Evolutionary conservation across 2,329 filamentous ascomycete species (phyloP).

Genomic region (Xylariaceae sp.): DNA sequence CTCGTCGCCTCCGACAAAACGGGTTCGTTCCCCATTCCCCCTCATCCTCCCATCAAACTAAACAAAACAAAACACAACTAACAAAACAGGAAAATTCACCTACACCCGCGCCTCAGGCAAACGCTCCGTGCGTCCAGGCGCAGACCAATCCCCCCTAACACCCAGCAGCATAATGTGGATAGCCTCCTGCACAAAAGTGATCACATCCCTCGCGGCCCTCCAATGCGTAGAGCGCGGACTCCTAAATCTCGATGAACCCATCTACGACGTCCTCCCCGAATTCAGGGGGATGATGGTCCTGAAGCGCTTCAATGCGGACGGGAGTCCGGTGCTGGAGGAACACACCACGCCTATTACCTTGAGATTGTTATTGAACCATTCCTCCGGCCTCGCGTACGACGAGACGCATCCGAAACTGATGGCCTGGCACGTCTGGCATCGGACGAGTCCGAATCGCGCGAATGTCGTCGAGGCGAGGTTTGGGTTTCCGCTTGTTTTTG

Average conservation of each 20-base stretch:
- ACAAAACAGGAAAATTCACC: conserved; percentile 10
- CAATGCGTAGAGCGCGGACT: conserved; percentile 42
- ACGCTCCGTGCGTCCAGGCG: conserved; percentile 20
- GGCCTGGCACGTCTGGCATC: conserved; percentile 26
- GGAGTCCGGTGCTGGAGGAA: conserved; percentile 15
- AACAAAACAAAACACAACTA: background rate
- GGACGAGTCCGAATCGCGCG: conserved; percentile 22
- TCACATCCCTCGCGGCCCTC: conserved; percentile 40
- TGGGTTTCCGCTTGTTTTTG: conserved; percentile 37
- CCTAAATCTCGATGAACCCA: conserved; percentile 37
- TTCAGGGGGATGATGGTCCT: conserved; percentile 26
- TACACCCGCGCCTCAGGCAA: conserved; percentile 23
- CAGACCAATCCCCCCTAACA: conserved; percentile 17
- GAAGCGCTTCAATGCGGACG: conserved; percentile 15
- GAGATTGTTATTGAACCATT: conserved; percentile 18
- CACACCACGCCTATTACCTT: conserved; percentile 17
- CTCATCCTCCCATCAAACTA: background rate
- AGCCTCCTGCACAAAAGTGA: conserved; percentile 31
- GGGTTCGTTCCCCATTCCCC: conserved; percentile 7
- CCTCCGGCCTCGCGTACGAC: conserved; percentile 32
- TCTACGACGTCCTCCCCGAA: conserved; percentile 39
- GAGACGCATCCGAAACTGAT: conserved; percentile 26
- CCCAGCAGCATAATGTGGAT: conserved; percentile 28
- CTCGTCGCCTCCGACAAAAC: conserved; percentile 17
- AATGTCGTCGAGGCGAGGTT: conserved; percentile 29